Conservation (phyloP, 1,139 yeast species). For the Geotrichum fermentans region DNA sequence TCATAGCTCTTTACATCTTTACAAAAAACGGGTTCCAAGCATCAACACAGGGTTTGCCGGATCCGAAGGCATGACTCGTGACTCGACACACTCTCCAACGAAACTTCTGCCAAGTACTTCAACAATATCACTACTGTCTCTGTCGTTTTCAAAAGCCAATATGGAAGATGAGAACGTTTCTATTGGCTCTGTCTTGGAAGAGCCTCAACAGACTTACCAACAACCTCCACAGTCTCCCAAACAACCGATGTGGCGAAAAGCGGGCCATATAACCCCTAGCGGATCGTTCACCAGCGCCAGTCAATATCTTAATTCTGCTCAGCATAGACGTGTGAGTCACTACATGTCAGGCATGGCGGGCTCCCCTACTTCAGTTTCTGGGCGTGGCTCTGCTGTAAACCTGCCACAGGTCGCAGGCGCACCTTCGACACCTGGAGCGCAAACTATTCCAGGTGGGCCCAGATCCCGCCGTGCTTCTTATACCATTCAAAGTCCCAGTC, state of each 20-base stretch:
- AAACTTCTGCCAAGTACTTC: slow-evolving; percentile 19
- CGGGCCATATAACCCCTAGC: slow-evolving; percentile 10
- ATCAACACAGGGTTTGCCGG: slow-evolving; percentile 7
- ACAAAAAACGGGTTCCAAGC: slow-evolving; percentile 9
- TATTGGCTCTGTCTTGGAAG: slow-evolving; percentile 10
- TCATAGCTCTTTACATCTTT: neutral
- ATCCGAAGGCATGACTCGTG: slow-evolving; percentile 5
- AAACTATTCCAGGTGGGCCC: slow-evolving; percentile 11
- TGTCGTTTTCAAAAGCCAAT: slow-evolving; percentile 19
- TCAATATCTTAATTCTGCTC: slow-evolving; percentile 21
- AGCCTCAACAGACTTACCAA: slow-evolving; percentile 6
- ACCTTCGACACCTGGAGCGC: slow-evolving; percentile 8
- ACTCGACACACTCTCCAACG: slow-evolving; percentile 14
- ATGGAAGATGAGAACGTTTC: slow-evolving; percentile 5
- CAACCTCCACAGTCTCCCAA: slow-evolving; percentile 15
- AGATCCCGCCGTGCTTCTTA: slow-evolving; percentile 11
- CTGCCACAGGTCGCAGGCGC: slow-evolving; percentile 5
- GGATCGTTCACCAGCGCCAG: slow-evolving; percentile 17
- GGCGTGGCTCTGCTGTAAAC: slow-evolving; percentile 16
- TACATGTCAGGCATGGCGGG: slow-evolving; percentile 18
- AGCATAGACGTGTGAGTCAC: slow-evolving; percentile 21
- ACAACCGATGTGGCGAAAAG: slow-evolving; percentile 12
- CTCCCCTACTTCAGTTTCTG: slow-evolving; percentile 16
- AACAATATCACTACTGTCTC: slow-evolving; percentile 19
- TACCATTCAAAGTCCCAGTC: slow-evolving; percentile 13